Evolutionary conservation across 352 stramenopile genomes (phyloP), one percentile per base, ranked within the genome.

Genomic region (Pilasporangium apinafurcum): DNA sequence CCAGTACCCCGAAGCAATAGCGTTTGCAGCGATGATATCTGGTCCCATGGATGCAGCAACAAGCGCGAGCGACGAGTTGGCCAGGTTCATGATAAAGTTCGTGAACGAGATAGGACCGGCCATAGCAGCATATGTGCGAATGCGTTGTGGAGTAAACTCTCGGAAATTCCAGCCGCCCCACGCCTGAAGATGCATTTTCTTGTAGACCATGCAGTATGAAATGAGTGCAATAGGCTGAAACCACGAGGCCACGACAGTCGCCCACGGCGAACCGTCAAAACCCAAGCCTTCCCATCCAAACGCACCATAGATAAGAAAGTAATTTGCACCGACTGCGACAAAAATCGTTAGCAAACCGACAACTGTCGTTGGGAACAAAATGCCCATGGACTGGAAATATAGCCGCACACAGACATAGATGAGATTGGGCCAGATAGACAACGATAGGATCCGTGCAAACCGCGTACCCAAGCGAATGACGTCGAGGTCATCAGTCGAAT

Each of bases 381-480:
- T 86, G 22, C 71, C 71, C 68, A 88, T 85, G 6, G 75, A 78
- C 48, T 87, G 75, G 51, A 91, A 88, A 60, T 91, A 91, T 10
- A 82, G 65, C 4, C 75, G 68, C 45, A 85, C 56, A 39, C 73
- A 86, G 2, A 70, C 77, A 56, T 89, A 89, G n/a, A 72, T 51
- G 17, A 86, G 58, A 9, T 62, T 67, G 4, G 73, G 74, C 56
- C 72, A 89, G 43, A 85, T 66, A 13, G 71, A 76, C 8, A 84
- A 68, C 41, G 70, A 75, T 46, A 91, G 50, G 48, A 91, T 86
- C 31, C 78, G 72, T n/a, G 75, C 63, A 48, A 88, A 91, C 8
- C 75, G 70, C 8, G 69, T 56, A 40, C 78, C 78, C 3, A 91
- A 61, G 1, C 48, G 43, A 12, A 89, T 54, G n/a, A 89, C 74